Base-by-base conservation (phyloP, 78 protist species). In the Planoprotostelium fungivorum region DNA sequence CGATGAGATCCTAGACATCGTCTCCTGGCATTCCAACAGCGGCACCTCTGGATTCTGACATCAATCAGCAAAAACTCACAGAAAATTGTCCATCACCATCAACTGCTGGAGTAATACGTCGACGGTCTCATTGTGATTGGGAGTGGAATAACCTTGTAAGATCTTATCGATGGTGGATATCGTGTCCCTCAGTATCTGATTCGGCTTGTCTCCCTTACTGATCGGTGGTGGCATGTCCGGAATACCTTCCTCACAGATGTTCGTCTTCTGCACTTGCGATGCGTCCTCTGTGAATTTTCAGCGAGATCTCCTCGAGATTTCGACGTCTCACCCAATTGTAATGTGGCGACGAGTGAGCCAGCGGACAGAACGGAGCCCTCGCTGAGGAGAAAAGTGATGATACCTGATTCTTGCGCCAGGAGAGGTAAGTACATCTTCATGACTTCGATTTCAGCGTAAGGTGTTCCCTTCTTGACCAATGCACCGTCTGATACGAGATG, bases 371-470 rank as follows among this genome's bases (percentile, higher is more conserved):
- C 92, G 39, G 96, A 23, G 51, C 99, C 99, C 10, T 89, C 93
- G 5, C 93, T 29, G 31, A 83, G 87, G 1, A 38, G 89, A 9
- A 84, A 89, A 73, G 85, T 84, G 86, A 98, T 86, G 34, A 0
- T 29, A 38, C 99, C 99, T 0, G 90, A 36, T 29, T 94, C 96
- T 31, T 91, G 38, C 0, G 94, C 95, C 28, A 39, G 29, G n/a
- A 98, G 86, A 28, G 97, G 95, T 96, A 97, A 90, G 93, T 91
- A 86, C 99, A 98, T 98, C 95, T 98, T 98, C 99, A 98, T 98
- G 36, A 96, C 98, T 88, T 98, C 99, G 83, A 97, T 90, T 87
- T 98, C 98, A 1, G 96, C 98, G 63, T 36, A 93, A 1, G 98
- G 89, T 28, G 91, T 38, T 85, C 96, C 97, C 34, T 91, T 91